Percentiles rank a stretch among this genome's conserved stretches.
Conservation (phyloP, 2,329 filamentous ascomycete species). For the Exophiala sideris region DNA sequence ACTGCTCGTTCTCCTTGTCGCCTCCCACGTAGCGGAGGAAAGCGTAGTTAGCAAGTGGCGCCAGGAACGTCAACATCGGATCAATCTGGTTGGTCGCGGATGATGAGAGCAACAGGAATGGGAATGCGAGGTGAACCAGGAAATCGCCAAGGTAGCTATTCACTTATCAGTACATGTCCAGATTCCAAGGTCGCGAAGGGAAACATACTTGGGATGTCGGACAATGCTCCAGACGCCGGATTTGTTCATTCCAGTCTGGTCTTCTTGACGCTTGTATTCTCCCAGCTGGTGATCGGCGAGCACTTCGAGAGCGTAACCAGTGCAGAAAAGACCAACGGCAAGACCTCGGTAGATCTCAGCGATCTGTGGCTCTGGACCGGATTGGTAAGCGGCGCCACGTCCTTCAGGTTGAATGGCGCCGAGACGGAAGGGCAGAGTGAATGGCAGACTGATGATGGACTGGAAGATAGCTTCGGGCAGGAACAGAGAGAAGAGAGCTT, state of each 20-base stretch:
- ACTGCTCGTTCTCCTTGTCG: slow-evolving; percentile 53
- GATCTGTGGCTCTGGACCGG: not conserved
- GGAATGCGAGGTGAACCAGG: slow-evolving; percentile 58
- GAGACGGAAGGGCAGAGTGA: slow-evolving; percentile 55
- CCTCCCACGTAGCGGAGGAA: slow-evolving; percentile 58
- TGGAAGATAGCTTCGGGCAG: slow-evolving; percentile 58
- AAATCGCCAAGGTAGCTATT: slow-evolving; percentile 59
- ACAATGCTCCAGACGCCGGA: slow-evolving; percentile 62
- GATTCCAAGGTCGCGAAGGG: slow-evolving; percentile 6
- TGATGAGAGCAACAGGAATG: slow-evolving; percentile 51
- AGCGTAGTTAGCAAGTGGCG: slow-evolving; percentile 56
- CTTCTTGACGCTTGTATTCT: slow-evolving; percentile 47
- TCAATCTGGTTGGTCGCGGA: slow-evolving; percentile 55
- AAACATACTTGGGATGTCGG: slow-evolving; percentile 59
- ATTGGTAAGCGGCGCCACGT: not conserved
- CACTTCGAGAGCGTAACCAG: slow-evolving; percentile 56
- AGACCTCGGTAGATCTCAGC: slow-evolving; percentile 34
- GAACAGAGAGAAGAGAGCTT: slow-evolving; percentile 53
- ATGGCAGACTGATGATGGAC: slow-evolving; percentile 55
- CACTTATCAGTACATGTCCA: not conserved
- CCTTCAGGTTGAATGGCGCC: slow-evolving; percentile 11
- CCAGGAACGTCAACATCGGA: slow-evolving; percentile 39
- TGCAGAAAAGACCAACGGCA: slow-evolving; percentile 55
- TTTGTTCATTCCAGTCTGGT: slow-evolving; percentile 40
- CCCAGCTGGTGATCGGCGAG: slow-evolving; percentile 53